Conservation (phyloP, 2,329 filamentous ascomycete genomes). For the Pestalotiopsis sp. region DNA sequence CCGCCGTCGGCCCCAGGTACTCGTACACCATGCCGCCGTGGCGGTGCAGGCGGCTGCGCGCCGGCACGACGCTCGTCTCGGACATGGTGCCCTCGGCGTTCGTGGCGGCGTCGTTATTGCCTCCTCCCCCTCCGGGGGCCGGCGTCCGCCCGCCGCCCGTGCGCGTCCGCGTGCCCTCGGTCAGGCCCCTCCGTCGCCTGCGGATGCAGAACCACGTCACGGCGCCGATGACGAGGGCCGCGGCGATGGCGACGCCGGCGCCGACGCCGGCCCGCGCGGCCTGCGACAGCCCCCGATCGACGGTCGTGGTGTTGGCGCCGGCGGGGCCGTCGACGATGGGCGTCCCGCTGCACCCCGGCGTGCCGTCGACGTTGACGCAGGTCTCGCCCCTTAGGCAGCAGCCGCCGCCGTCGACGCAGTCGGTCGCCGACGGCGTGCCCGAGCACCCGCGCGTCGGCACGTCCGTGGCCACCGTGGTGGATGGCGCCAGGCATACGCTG, state of each 20-base stretch:
- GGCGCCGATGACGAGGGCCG: constrained; percentile 40
- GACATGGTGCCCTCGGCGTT: constrained; percentile 10
- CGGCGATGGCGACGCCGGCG: constrained; percentile 48
- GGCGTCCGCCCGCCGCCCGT: constrained; percentile 6
- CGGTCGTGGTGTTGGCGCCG: constrained; percentile 30
- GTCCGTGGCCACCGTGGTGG: background rate
- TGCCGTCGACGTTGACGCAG: constrained; percentile 29
- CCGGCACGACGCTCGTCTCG: constrained; percentile 13
- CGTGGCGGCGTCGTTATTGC: background rate
- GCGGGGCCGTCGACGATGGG: constrained; percentile 28
- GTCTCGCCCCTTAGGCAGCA: constrained; percentile 8
- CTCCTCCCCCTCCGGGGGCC: background rate
- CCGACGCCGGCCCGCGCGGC: constrained; percentile 60
- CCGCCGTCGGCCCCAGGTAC: constrained; percentile 29
- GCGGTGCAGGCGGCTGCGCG: constrained; percentile 11
- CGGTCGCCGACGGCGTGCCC: background rate
- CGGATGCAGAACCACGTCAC: constrained; percentile 49
- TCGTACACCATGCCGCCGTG: constrained; percentile 14
- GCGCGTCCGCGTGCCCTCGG: constrained; percentile 15
- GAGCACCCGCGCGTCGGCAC: constrained; percentile 8
- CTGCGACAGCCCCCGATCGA: constrained; percentile 36
- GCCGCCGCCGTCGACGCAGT: constrained; percentile 1
- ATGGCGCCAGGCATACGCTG: background rate
- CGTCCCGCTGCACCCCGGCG: constrained; percentile 38
- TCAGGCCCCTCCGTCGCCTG: constrained; percentile 30